phyloP scores from a whole-genome alignment of 106 monocot genomes.

The Amphibolis antarctica region DNA sequence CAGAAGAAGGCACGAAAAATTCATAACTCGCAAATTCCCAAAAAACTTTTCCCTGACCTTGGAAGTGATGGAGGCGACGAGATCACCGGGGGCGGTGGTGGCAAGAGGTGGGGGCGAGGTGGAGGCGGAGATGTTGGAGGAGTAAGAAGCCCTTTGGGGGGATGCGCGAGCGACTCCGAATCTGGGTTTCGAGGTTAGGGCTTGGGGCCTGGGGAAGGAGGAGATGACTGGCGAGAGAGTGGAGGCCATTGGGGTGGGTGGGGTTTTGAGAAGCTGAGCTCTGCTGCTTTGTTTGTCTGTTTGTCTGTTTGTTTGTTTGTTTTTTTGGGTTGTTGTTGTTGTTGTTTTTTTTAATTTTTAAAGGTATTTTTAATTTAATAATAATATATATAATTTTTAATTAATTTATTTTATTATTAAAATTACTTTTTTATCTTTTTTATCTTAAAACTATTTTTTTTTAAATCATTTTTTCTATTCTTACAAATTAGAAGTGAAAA shows the following conservation, averaged over 20 bases:
- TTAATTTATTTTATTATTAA: too few relatives aligned
- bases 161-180: not conserved
- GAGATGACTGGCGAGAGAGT: constrained; percentile 1
- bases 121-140: constrained; percentile 29
- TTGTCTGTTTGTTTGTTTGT: too few relatives aligned
- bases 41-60: constrained; percentile 44
- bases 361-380: too few relatives aligned
- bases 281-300: too few relatives aligned
- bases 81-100: constrained; percentile 36
- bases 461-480: too few relatives aligned
- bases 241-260: not conserved
- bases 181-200: not conserved
- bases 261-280: not conserved
- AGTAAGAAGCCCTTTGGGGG: constrained; percentile 1
- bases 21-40: not conserved
- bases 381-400: too few relatives aligned
- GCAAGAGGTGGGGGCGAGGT: constrained; percentile 20
- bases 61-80: constrained; percentile 68
- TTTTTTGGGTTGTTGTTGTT: too few relatives aligned
- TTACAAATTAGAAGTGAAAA: too few relatives aligned
- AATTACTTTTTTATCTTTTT: too few relatives aligned
- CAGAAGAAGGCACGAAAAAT: not conserved
- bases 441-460: too few relatives aligned
- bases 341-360: too few relatives aligned
- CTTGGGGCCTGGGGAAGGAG: not conserved